Base-by-base conservation (phyloP, 2,329 filamentous ascomycete species). In the Clonostachys sp. region DNA sequence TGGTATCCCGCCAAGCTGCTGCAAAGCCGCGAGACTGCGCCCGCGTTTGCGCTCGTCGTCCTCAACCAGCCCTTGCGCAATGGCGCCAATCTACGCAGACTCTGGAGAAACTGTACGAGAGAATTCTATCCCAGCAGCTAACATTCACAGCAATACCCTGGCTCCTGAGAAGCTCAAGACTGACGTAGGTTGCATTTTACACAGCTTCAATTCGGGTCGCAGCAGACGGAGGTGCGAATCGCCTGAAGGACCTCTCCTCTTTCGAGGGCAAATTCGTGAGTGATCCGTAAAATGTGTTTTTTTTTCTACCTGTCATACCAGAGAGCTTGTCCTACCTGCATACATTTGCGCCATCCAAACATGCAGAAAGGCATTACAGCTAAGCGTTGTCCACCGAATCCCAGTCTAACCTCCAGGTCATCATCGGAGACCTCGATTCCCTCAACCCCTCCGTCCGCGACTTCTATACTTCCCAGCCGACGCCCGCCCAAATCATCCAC, bases 381-480 rank as follows among this genome's bases (percentile, higher is more conserved):
- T 16, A 7, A 41, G 12, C n/a, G 30, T 16, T 50, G 41, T 49
- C 41, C 13, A 16, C 12, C 9, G 12, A 30, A 8, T 17, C 14
- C 10, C 48, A 80, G 76, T 67, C 81, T 60, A 72, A 82, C 48
- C 80, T 90, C 2, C 73, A 88, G 59, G 73, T 79, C 47, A 91
- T 99, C 51, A 83, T 95, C 55, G 94, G 94, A 42, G 94, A 99
- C 63, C 77, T 99, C 10, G 94, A 99, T 69, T 96, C 92, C 5
- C 72, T 97, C 16, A 70, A 70, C 4, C 72, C 80, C 10, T 67
- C 80, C 12, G 78, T 87, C 12, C 75, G 75, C 45, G 58, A 74
- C n/a, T 86, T 87, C 66, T 95, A 91, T 67, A 72, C 77, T 34
- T 68, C 73, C 18, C 73, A 77, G 45, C 64, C 61, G 14, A 60